These are phyloP conservation scores for Solanum etuberosum DNA, from an alignment of 257 asterid species.

Conservation along the genomic window DNA sequence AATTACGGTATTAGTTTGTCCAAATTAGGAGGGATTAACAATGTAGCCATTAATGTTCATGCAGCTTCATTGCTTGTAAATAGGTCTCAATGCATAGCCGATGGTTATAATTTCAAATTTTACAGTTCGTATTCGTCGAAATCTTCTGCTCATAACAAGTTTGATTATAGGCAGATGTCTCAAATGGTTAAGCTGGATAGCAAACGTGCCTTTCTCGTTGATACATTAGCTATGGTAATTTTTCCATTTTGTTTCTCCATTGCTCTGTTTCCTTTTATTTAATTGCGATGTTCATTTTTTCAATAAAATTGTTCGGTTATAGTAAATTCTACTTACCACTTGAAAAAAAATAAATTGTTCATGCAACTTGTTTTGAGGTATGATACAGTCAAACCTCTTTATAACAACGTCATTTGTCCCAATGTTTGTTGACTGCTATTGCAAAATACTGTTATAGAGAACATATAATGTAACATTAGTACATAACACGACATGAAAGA, in stretches of 20 bases:
- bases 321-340: too few species aligned
- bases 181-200: constrained; percentile 30
- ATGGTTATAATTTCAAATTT: background rate
- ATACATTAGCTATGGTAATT: constrained; percentile 47
- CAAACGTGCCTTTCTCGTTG: constrained; percentile 38
- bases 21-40: constrained; percentile 15
- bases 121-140: constrained; percentile 19
- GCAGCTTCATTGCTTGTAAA: background rate
- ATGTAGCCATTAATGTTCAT: background rate
- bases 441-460: background rate
- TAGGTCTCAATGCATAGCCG: background rate
- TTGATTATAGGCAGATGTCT: constrained; percentile 31
- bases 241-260: background rate
- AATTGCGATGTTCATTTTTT: too few species aligned
- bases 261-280: too few species aligned
- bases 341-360: too few species aligned
- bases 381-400: background rate
- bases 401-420: background rate
- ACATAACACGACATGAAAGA: background rate
- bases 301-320: too few species aligned
- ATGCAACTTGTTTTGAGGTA: background rate
- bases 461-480: background rate
- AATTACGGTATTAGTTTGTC: constrained; percentile 11
- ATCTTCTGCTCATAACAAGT: constrained; percentile 5
- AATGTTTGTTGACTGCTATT: background rate